A percentile compares a stretch with the other conserved stretches of the same genome.
Evolutionary conservation across 2,329 filamentous ascomycete genomes (phyloP).

Genomic region (Hysterium pulicare): DNA sequence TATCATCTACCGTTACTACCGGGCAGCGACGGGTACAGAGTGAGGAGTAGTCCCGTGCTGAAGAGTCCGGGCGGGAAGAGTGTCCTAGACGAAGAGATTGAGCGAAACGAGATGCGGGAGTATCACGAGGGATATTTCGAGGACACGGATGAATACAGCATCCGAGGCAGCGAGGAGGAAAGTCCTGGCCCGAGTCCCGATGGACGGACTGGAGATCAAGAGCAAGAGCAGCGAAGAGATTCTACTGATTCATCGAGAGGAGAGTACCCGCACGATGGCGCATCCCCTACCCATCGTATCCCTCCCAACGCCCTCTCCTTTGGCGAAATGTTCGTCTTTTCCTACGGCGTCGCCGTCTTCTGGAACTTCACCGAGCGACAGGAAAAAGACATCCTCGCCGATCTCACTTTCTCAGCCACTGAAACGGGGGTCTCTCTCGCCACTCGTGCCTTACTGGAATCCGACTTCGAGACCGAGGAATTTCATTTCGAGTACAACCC

Average conservation of each 20-base stretch:
- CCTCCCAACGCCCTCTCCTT: conserved; percentile 72
- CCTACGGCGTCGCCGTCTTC: conserved; percentile 95
- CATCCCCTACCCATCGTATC: conserved; percentile 50
- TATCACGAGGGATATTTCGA: conserved; percentile 91
- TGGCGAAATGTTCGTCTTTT: conserved; percentile 95
- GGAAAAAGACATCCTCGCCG: conserved; percentile 93
- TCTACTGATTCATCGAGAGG: not conserved
- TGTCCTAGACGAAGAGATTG: conserved; percentile 90
- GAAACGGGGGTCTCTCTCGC: conserved; percentile 66
- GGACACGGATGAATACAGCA: conserved; percentile 60
- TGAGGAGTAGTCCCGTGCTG: conserved; percentile 85
- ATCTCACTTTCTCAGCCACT: conserved; percentile 81
- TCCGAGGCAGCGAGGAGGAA: conserved; percentile 32
- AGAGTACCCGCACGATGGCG: not conserved
- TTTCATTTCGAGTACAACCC: conserved; percentile 97
- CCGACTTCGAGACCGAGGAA: conserved; percentile 94
- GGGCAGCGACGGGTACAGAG: conserved; percentile 79
- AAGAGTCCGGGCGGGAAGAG: conserved; percentile 93
- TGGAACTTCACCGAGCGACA: conserved; percentile 98
- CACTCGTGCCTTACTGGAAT: conserved; percentile 75
- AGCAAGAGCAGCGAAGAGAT: conserved; percentile 5
- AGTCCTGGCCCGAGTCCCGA: conserved; percentile 22
- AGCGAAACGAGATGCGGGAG: conserved; percentile 82
- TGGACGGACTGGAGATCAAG: conserved; percentile 9
- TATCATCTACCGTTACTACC: conserved; percentile 89